These are phyloP conservation scores for Gossypium stocksii DNA, from an alignment of 345 rosid genomes.

Conservation along the genomic window DNA sequence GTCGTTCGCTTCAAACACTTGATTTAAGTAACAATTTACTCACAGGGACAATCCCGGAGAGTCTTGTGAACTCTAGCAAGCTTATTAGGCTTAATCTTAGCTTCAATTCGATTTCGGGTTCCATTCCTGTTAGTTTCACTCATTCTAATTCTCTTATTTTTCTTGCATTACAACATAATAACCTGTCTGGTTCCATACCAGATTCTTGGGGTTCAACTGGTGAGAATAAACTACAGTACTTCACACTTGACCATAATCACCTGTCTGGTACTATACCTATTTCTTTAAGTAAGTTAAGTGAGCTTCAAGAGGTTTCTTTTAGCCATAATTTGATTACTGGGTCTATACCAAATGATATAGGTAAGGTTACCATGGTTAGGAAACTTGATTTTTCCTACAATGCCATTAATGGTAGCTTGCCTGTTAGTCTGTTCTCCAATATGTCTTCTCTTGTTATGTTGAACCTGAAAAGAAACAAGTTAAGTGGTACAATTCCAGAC, in stretches of 20 bases:
- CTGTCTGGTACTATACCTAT: conserved; percentile 16
- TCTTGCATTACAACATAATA: conserved; percentile 58
- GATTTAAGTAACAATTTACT: conserved; percentile 71
- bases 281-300: conserved; percentile 34
- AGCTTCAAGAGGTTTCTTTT: conserved; percentile 49
- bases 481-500: conserved; percentile 57
- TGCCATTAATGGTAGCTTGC: conserved; percentile 49
- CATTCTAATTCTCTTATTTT: conserved; percentile 43
- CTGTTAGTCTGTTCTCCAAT: conserved; percentile 32
- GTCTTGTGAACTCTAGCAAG: conserved; percentile 63
- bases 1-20: conserved; percentile 63
- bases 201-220: conserved; percentile 24
- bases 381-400: conserved; percentile 53
- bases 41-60: conserved; percentile 48
- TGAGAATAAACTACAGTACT: conserved; percentile 7
- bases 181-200: conserved; percentile 60
- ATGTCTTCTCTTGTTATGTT: conserved; percentile 40
- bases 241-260: conserved; percentile 15
- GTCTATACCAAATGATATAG: conserved; percentile 45
- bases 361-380: conserved; percentile 37
- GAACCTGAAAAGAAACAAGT: conserved; percentile 43
- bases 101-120: conserved; percentile 53
- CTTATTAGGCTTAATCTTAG: conserved; percentile 58
- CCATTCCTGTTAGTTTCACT: conserved; percentile 42
- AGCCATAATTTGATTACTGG: conserved; percentile 58